A percentile compares a stretch with the other conserved stretches of the same genome.
These are phyloP conservation scores for Taphrina confusa DNA, from an alignment of 1,139 yeast genomes.

Conservation along the genomic window DNA sequence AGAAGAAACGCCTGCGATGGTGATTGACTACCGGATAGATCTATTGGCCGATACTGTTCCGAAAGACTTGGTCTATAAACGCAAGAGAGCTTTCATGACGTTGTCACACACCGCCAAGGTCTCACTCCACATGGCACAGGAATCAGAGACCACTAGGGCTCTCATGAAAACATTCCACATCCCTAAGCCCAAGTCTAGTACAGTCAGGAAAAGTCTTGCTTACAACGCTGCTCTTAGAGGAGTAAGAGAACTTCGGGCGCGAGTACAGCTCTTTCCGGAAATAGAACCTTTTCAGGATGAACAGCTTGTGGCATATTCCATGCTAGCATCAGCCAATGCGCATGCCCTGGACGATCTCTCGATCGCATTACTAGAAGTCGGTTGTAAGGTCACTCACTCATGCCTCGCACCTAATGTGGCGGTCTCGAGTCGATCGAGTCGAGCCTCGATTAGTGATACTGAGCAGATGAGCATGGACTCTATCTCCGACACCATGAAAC, in stretches of 20 bases:
- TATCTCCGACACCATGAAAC: slow-evolving; percentile 17
- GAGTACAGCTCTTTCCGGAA: slow-evolving; percentile 6
- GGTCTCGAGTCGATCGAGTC: slow-evolving; percentile 6
- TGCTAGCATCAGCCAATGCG: slow-evolving; percentile 21
- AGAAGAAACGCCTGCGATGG: slow-evolving; percentile 15
- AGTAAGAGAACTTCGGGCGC: not conserved
- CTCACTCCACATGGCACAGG: slow-evolving; percentile 1
- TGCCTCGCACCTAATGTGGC: slow-evolving; percentile 28
- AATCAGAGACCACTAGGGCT: not conserved
- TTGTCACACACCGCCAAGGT: slow-evolving; percentile 12
- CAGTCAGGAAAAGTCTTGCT: slow-evolving; percentile 1
- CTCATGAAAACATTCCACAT: not conserved
- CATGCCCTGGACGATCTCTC: slow-evolving; percentile 14
- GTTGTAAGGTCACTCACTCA: slow-evolving; percentile 25
- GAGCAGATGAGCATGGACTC: too few relatives aligned
- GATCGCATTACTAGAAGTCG: slow-evolving; percentile 9
- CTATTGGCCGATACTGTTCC: not conserved
- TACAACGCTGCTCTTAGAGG: slow-evolving; percentile 22
- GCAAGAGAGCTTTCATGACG: slow-evolving; percentile 31
- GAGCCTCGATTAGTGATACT: not conserved
- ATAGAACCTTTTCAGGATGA: not conserved
- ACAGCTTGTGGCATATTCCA: slow-evolving; percentile 8
- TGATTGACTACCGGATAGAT: slow-evolving; percentile 15
- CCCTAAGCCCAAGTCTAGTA: not conserved
- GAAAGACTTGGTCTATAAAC: slow-evolving; percentile 1